Evolutionary conservation across 2,329 filamentous ascomycete genomes (phyloP), one percentile per base, ranked within the genome.

Genomic region (Hypoxylon sp.): DNA sequence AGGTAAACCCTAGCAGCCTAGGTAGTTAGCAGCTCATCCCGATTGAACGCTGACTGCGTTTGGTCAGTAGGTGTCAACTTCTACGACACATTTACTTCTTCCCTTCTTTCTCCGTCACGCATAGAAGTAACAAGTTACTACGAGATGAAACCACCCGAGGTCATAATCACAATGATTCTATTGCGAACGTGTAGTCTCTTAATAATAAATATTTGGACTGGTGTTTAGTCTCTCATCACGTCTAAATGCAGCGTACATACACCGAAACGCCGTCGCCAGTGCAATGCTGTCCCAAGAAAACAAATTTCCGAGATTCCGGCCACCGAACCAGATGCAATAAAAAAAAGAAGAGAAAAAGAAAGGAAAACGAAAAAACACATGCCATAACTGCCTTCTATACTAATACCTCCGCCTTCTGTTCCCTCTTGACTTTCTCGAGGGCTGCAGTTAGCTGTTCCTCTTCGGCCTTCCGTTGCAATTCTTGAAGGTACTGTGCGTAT

Each of bases 401-500:
- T 17, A 23, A 55, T 11, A 21, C 34, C 38, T 58, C 60, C 2
- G 23, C 34, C 9, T 70, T 52, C 34, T 68, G 68, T 41, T 61
- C 65, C 21, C 66, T 51, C 45, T 66, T 51, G 1, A 72, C 71
- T 52, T 72, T 72, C 50, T 74, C 57, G 7, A 74, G 65, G 1
- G 73, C 74, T 3, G 67, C 72, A 6, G 64, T 61, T 17, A 74
- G 69, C 58, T 71, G 74, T 57, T 77, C 74, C 70, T 89, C 86
- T 73, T 90, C 84, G 70, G 85, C 83, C 84, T 93, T 90, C 76
- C 86, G 82, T 78, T 93, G 90, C 80, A 92, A 88, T 67, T 93
- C 89, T 75, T 86, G 85, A 61, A 97, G 82, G 81, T 91, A 98
- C 81, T 94, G 90, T 10, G 94, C 92, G 77, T 98, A 99, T 74